phyloP scores from a whole-genome alignment of 148 eudicot species.

The Nepenthes mirabilis region DNA sequence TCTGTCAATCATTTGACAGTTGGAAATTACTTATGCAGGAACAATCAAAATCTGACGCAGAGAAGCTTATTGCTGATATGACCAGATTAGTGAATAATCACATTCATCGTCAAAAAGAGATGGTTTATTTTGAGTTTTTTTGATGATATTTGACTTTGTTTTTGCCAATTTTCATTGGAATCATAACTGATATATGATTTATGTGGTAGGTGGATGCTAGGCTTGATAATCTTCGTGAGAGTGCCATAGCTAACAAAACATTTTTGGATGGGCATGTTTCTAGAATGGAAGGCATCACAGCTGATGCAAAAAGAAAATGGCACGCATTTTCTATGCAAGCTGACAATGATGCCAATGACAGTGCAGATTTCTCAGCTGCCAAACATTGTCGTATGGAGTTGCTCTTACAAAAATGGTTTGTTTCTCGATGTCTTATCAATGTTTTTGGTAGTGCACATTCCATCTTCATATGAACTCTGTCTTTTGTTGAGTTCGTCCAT shows the following conservation, averaged over 20 bases:
- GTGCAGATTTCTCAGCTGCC: constrained; percentile 82
- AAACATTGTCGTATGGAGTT: constrained; percentile 91
- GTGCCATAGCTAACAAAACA: constrained; percentile 39
- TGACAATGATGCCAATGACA: constrained; percentile 46
- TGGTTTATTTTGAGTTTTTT: constrained; percentile 33
- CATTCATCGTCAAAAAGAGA: constrained; percentile 64
- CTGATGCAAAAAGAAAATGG: constrained; percentile 93
- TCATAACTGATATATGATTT: not conserved
- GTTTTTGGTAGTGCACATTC: not conserved
- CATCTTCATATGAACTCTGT: not conserved
- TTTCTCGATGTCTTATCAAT: not conserved
- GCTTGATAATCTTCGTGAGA: constrained; percentile 46
- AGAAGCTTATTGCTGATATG: constrained; percentile 84
- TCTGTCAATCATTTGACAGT: not conserved
- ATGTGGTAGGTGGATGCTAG: constrained; percentile 60
- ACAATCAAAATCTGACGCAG: constrained; percentile 63
- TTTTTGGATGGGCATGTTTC: constrained; percentile 73
- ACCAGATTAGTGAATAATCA: constrained; percentile 54
- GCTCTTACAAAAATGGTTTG: constrained; percentile 70
- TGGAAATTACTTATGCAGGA: constrained; percentile 29
- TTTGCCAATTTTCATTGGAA: not conserved
- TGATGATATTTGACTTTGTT: not conserved
- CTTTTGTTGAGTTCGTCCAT: not conserved
- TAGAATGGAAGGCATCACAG: constrained; percentile 54
- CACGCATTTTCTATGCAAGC: constrained; percentile 59